Base-by-base conservation (phyloP, 176 grass and related monocot species). In the Ananas comosus region DNA sequence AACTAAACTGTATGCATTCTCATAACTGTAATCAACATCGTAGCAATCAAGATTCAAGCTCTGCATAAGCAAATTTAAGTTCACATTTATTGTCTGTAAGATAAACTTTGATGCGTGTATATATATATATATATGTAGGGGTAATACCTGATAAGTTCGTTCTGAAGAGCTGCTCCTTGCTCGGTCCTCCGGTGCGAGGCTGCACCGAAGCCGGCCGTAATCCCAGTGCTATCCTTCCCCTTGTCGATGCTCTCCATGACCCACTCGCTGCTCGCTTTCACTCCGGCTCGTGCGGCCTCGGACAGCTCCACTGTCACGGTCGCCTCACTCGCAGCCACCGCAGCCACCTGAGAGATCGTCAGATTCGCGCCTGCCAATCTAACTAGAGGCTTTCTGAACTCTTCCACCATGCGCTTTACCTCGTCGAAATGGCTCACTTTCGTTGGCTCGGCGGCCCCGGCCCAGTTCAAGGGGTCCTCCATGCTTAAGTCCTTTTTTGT, bases 121-220 rank as follows among this genome's bases (percentile, higher is more conserved):
- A 42, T 7, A 42, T 42, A 33, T 33, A 33, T 33, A 24, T 24
- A 24, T 24, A 24, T 24, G 1, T 24, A 27, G 2, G 2, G 2
- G 2, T 2, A 27, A 27, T 2, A 92, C 90, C 90, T 89, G 51
- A 93, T 87, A 65, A 93, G 86, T 69, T 93, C 90, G 10, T 70
- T 87, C 27, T 93, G 90, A 21, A 93, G 82, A 28, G 86, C 86
- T 13, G 74, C 83, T 13, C 90, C 90, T 51, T 93, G 79, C 78
- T 86, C 89, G 83, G 85, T 93, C 65, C 90, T 80, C 25, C 83
- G 73, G 74, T 93, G 90, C 0, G 86, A 93, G 21, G 85, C 86
- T 74, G 86, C 90, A 3, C 90, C 90, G 67, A 93, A 93, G 0
- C 90, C 90, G 22, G 90, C 88, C 71, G 90, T 93, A 71, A 93